Evolutionary conservation across 2,329 filamentous ascomycete genomes (phyloP).

Genomic region (Didymella pomorum): DNA sequence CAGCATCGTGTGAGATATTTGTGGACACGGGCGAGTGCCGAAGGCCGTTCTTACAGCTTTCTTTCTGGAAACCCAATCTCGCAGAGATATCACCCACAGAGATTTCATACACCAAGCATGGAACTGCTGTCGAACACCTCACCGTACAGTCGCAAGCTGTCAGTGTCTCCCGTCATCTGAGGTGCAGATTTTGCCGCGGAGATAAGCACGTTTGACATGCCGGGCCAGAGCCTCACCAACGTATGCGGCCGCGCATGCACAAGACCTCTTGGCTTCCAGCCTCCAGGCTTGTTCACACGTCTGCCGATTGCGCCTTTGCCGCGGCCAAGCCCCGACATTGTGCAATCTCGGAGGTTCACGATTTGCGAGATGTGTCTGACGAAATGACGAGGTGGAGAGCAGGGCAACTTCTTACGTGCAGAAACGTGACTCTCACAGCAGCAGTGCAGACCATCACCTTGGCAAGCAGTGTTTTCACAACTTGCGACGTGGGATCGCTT

Average conservation of each 20-base stretch:
- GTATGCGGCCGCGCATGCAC: constrained; percentile 15
- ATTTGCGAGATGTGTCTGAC: constrained; percentile 8
- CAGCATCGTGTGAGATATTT: constrained; percentile 11
- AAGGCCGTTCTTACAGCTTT: constrained; percentile 20
- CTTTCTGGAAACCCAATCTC: constrained; percentile 15
- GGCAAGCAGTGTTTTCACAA: constrained; percentile 5
- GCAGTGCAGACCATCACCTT: constrained; percentile 2
- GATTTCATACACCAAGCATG: constrained; percentile 8
- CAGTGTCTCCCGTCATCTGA: background rate
- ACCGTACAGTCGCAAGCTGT: background rate
- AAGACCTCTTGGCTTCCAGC: constrained; percentile 21
- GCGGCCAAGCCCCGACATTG: constrained; percentile 21
- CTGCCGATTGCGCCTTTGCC: constrained; percentile 16
- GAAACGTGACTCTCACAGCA: constrained; percentile 19
- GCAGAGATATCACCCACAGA: constrained; percentile 16
- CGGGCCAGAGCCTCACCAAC: constrained; percentile 2
- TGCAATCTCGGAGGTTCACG: constrained; percentile 3
- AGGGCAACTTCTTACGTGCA: constrained; percentile 11
- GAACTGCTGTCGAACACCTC: constrained; percentile 3
- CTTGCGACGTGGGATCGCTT: background rate
- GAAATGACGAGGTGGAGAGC: constrained; percentile 10
- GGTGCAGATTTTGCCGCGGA: constrained; percentile 1
- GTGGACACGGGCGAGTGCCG: constrained; percentile 16
- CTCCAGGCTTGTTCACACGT: constrained; percentile 20
- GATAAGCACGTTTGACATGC: background rate